A percentile compares a stretch with the other conserved stretches of the same genome.
Conservation (phyloP, 352 stramenopile genomes). For the Globisporangium camurandrum region DNA sequence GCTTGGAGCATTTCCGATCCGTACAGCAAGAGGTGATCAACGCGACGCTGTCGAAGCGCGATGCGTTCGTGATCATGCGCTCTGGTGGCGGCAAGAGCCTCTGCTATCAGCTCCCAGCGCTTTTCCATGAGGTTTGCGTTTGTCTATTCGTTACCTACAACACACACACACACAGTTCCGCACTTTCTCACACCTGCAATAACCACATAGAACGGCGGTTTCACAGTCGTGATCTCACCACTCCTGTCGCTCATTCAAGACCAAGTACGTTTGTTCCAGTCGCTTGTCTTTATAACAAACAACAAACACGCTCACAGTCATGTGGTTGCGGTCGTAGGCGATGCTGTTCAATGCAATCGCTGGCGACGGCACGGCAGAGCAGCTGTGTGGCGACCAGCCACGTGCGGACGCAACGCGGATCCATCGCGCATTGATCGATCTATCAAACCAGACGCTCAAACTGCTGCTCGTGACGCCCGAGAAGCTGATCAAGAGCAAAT, state of each 20-base stretch:
- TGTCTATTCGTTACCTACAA: neutral
- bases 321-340: conserved; percentile 10
- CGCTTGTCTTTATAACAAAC: too few relatives aligned
- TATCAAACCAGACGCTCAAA: conserved; percentile 39
- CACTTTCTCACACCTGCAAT: neutral
- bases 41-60: conserved; percentile 74
- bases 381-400: conserved; percentile 50
- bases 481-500: conserved; percentile 86
- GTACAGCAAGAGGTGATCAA: conserved; percentile 91
- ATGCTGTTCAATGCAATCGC: conserved; percentile 73
- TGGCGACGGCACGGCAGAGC: conserved; percentile 34
- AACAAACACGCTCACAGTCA: too few relatives aligned
- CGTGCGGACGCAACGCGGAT: conserved; percentile 46
- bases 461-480: conserved; percentile 91
- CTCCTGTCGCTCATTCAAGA: conserved; percentile 92
- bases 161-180: neutral
- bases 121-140: conserved; percentile 47
- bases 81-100: conserved; percentile 84
- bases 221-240: conserved; percentile 90
- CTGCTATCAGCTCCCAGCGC: conserved; percentile 86
- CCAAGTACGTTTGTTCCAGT: conserved; percentile 47
- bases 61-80: conserved; percentile 92
- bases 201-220: conserved; percentile 29
- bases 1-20: conserved; percentile 77
- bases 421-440: conserved; percentile 80